Evolutionary conservation across 371 early-diverging fungal genomes (phyloP).

Genomic region (Actinomortierella wolfii): DNA sequence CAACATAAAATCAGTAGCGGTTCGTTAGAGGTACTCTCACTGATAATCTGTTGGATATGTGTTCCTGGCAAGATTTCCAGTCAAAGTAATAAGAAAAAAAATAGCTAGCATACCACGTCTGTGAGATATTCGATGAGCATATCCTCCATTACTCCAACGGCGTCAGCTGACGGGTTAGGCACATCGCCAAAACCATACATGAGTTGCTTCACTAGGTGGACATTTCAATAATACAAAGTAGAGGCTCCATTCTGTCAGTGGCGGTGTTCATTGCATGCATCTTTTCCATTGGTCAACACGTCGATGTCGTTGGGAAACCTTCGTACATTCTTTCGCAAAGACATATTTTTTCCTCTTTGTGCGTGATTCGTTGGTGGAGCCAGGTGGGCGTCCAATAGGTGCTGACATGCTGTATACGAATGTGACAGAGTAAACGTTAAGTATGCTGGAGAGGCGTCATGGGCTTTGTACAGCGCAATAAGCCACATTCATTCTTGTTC

Average conservation of each 20-base stretch:
- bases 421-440: no score
- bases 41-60: no score
- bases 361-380: slow-evolving; percentile 44
- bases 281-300: background rate
- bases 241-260: background rate
- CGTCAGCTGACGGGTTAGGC: slow-evolving; percentile 89
- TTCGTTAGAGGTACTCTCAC: no score
- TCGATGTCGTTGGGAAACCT: background rate
- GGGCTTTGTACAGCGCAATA: no score
- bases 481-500: no score
- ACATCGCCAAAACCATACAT: slow-evolving; percentile 99
- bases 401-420: slow-evolving; percentile 5
- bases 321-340: slow-evolving; percentile 41
- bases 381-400: slow-evolving; percentile 37
- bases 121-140: slow-evolving; percentile 91
- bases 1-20: slow-evolving; percentile 1
- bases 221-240: background rate
- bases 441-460: no score
- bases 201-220: slow-evolving; percentile 70
- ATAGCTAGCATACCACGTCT: slow-evolving; percentile 68
- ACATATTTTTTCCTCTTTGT: slow-evolving; percentile 43
- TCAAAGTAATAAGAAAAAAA: background rate
- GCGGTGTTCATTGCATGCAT: background rate
- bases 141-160: slow-evolving; percentile 93
- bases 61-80: slow-evolving; percentile 6